Evolutionary conservation across 176 grass and related monocot species (phyloP), one percentile per base, ranked within the genome.

Genomic region (Triticum turgidum): DNA sequence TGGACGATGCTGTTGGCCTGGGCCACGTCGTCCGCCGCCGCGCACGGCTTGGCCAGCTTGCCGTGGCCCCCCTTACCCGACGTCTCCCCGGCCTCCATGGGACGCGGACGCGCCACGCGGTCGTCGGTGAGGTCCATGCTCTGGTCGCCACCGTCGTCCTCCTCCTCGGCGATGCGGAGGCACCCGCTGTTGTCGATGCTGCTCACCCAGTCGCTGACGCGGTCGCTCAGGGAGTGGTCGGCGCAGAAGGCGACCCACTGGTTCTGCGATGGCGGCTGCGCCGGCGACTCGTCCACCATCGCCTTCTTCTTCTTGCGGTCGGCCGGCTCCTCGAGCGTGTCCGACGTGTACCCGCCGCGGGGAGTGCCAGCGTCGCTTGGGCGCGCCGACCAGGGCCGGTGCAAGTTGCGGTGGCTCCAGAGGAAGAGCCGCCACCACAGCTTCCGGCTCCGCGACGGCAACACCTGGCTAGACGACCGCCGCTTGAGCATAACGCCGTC

Each of bases 391-490:
- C 32, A 7, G 44, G 88, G 82, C 32, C 61, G 68, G 35, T 99
- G 94, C 47, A 96, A 88, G 84, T 99, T 99, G 32, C 97, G 95
- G 87, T 99, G 97, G 88, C 97, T 99, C 97, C 97, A 99, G 11
- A 99, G 76, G 85, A 99, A 99, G 54, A 99, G 94, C 80, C 85
- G 89, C 97, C 94, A 99, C 97, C 97, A 99, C 17, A 99, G 89
- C 94, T 96, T 99, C 38, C 97, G 70, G 87, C 97, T 99, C 65
- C 97, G 85, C 21, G 97, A 99, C 4, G 97, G 97, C 35, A 99
- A 90, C 56, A 99, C 97, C 82, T 99, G 97, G 92, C 97, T 99
- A 15, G 97, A 99, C 74, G 93, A 96, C 67, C 94, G 91, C 90
- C 92, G 89, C 88, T 96, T 96, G 11, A 99, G 90, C 91, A 99